These are phyloP conservation scores for Trichoderma gamsii DNA, from an alignment of 495 filamentous ascomycete genomes.

Conservation along the genomic window DNA sequence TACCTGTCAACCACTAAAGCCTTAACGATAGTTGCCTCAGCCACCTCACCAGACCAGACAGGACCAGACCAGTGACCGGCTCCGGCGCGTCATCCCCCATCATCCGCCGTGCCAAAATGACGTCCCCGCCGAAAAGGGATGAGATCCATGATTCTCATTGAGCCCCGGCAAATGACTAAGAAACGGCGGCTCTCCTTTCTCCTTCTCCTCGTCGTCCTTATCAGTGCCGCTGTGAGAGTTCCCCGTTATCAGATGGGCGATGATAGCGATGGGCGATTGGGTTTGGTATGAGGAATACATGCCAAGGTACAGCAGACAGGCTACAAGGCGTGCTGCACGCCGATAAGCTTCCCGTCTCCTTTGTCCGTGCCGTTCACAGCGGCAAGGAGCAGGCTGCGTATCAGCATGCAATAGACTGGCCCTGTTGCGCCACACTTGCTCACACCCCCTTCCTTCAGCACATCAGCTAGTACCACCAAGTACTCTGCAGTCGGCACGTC, in stretches of 20 bases:
- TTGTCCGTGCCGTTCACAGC: not conserved
- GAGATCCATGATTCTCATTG: not conserved
- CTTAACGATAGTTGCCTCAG: not conserved
- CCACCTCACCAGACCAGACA: conserved; percentile 11
- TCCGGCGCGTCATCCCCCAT: conserved; percentile 10
- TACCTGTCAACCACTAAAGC: not conserved
- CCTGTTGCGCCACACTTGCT: conserved; percentile 5
- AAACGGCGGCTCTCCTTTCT: not conserved
- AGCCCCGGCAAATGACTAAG: conserved; percentile 6
- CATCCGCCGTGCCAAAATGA: conserved; percentile 7
- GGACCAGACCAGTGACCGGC: conserved; percentile 5
- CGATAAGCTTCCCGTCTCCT: conserved; percentile 7
- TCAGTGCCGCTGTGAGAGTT: not conserved
- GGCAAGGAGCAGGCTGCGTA: too few species aligned
- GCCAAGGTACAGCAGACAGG: not conserved
- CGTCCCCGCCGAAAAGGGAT: conserved; percentile 9
- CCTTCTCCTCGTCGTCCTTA: not conserved
- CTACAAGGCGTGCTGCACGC: not conserved
- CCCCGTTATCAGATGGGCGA: too few species aligned
- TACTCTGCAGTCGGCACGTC: not conserved
- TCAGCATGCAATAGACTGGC: not conserved
- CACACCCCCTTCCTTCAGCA: not conserved
- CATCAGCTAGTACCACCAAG: not conserved
- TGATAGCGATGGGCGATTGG: too few species aligned
- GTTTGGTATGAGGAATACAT: too few species aligned